These are phyloP conservation scores for Erythrobasidium yunnanense DNA, from an alignment of 768 basidiomycete genomes.

Conservation along the genomic window DNA sequence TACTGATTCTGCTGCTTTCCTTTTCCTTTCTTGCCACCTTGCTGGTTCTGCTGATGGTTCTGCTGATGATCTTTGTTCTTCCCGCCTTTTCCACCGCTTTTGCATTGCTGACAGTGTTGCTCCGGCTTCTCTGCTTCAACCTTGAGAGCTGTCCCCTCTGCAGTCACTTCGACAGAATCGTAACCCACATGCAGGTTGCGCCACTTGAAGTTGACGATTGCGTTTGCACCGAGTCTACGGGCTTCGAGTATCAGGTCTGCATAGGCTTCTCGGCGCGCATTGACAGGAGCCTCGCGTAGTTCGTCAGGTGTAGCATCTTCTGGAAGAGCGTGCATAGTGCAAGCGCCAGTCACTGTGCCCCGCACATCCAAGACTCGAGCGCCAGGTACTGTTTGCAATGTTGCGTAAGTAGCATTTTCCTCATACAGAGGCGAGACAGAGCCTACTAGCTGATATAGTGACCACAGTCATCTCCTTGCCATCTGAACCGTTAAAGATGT, in stretches of 20 bases:
- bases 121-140: conserved; percentile 5
- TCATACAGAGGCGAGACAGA: neutral
- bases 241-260: conserved; percentile 8
- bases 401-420: neutral
- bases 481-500: neutral
- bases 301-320: conserved; percentile 3
- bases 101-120: neutral
- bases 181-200: neutral
- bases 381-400: neutral
- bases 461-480: neutral
- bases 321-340: neutral
- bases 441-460: neutral
- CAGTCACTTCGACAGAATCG: neutral
- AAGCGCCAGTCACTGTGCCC: neutral
- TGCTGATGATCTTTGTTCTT: neutral
- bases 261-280: conserved; percentile 3
- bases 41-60: neutral
- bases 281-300: neutral
- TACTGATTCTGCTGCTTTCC: neutral
- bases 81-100: neutral
- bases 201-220: conserved; percentile 10
- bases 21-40: neutral
- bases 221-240: neutral
- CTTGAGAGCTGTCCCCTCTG: conserved; percentile 6
- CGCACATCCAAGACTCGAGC: neutral